A percentile compares a stretch with the other conserved stretches of the same genome.
These are phyloP conservation scores for Nyctanthes arbortristis DNA, from an alignment of 257 asterid genomes.

Conservation along the genomic window DNA sequence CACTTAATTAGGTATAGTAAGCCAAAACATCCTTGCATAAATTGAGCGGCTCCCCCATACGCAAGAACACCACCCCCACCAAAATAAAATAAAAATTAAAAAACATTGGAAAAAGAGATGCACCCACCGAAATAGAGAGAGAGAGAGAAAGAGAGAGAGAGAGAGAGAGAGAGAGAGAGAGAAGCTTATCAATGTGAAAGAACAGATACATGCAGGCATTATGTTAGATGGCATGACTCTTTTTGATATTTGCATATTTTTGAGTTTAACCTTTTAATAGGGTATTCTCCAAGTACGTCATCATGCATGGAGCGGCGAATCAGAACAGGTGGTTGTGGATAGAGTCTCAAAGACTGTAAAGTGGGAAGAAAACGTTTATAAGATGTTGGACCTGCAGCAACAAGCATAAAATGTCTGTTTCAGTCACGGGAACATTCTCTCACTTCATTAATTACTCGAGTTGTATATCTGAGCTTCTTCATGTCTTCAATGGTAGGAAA, in stretches of 20 bases:
- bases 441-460: slow-evolving; percentile 92
- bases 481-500: slow-evolving; percentile 88
- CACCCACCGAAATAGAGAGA: too few species aligned
- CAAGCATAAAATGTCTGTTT: slow-evolving; percentile 10
- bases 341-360: slow-evolving; percentile 89
- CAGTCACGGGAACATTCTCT: slow-evolving; percentile 29
- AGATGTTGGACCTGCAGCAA: slow-evolving; percentile 17
- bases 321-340: slow-evolving; percentile 97
- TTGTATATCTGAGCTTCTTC: slow-evolving; percentile 91
- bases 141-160: too few species aligned
- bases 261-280: slow-evolving; percentile 63
- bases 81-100: too few species aligned
- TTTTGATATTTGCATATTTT: slow-evolving; percentile 13
- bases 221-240: not conserved
- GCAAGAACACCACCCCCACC: too few species aligned
- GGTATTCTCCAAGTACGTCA: slow-evolving; percentile 82
- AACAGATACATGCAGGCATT: too few species aligned
- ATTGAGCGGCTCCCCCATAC: too few species aligned
- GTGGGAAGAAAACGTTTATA: slow-evolving; percentile 17
- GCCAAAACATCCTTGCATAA: too few species aligned
- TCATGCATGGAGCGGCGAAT: slow-evolving; percentile 90
- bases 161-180: too few species aligned
- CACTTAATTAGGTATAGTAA: too few species aligned
- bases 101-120: too few species aligned
- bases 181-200: too few species aligned